Conservation (phyloP, 1,284 basidiomycete species). For the Puccinia hordei region DNA sequence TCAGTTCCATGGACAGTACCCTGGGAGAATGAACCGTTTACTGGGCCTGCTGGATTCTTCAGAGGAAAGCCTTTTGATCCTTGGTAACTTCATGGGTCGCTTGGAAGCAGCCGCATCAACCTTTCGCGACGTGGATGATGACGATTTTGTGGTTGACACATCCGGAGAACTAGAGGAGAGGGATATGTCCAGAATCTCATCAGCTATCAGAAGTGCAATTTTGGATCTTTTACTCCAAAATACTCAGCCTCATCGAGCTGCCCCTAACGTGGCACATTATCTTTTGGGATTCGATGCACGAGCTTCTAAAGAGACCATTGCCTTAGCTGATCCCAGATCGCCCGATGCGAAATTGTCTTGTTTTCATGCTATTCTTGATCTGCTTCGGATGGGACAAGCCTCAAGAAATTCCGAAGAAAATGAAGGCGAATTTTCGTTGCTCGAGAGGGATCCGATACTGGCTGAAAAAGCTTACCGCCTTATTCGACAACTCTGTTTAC, state of each 20-base stretch:
- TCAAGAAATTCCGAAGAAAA: conserved; percentile 64
- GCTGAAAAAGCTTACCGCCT: conserved; percentile 85
- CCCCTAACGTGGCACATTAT: conserved; percentile 86
- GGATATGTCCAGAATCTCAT: conserved; percentile 65
- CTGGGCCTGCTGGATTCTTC: conserved; percentile 79
- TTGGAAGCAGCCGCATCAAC: conserved; percentile 64
- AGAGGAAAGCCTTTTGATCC: conserved; percentile 79
- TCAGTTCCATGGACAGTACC: conserved; percentile 66
- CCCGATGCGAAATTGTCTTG: conserved; percentile 71
- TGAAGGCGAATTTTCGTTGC: conserved; percentile 44
- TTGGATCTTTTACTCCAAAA: conserved; percentile 82
- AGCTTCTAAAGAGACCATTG: conserved; percentile 61
- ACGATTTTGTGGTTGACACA: conserved; percentile 54
- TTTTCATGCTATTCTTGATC: conserved; percentile 77
- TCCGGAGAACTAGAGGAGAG: conserved; percentile 63
- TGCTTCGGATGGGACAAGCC: conserved; percentile 68
- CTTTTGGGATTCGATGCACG: conserved; percentile 73
- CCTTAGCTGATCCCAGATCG: conserved; percentile 64
- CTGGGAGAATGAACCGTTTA: conserved; percentile 65
- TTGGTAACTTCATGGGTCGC: conserved; percentile 74
- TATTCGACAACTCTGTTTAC: conserved; percentile 81
- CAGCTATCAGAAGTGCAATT: conserved; percentile 74
- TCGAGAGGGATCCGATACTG: conserved; percentile 65
- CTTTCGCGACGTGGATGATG: conserved; percentile 56
- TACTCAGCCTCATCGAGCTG: conserved; percentile 68